Percentiles rank a stretch among this genome's conserved stretches.
These are phyloP conservation scores for Lojkania enalia DNA, from an alignment of 2,329 filamentous ascomycete genomes.

Conservation along the genomic window DNA sequence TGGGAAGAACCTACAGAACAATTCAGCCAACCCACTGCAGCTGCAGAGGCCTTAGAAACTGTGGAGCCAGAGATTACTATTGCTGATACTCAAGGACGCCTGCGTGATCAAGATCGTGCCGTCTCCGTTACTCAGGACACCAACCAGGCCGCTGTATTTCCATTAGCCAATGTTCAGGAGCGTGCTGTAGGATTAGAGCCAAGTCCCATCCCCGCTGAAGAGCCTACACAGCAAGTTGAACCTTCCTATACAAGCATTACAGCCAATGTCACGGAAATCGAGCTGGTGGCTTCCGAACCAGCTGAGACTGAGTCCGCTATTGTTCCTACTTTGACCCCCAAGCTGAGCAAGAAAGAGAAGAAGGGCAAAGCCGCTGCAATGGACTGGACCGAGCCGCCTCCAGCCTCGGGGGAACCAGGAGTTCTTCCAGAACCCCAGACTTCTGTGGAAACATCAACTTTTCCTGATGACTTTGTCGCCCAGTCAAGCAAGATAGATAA, in stretches of 20 bases:
- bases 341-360: constrained; percentile 35
- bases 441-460: constrained; percentile 1
- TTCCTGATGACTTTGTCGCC: constrained; percentile 8
- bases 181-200: too few relatives aligned
- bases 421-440: background rate
- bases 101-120: too few relatives aligned
- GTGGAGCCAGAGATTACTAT: too few relatives aligned
- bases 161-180: too few relatives aligned
- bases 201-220: background rate
- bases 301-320: constrained; percentile 10
- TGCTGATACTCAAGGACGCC: too few relatives aligned
- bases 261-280: background rate
- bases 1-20: constrained; percentile 10
- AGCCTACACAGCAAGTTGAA: background rate
- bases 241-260: background rate
- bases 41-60: too few relatives aligned
- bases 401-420: constrained; percentile 5
- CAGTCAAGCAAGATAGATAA: constrained; percentile 25
- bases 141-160: too few relatives aligned
- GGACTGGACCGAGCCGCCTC: constrained; percentile 11
- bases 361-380: constrained; percentile 18
- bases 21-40: background rate
- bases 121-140: too few relatives aligned
- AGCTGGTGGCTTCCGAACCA: background rate
- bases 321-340: constrained; percentile 22